Percentiles rank a stretch among this genome's conserved stretches.
phyloP scores from a whole-genome alignment of 2,329 filamentous ascomycete species.

The Trichophyton mentagrophytes region DNA sequence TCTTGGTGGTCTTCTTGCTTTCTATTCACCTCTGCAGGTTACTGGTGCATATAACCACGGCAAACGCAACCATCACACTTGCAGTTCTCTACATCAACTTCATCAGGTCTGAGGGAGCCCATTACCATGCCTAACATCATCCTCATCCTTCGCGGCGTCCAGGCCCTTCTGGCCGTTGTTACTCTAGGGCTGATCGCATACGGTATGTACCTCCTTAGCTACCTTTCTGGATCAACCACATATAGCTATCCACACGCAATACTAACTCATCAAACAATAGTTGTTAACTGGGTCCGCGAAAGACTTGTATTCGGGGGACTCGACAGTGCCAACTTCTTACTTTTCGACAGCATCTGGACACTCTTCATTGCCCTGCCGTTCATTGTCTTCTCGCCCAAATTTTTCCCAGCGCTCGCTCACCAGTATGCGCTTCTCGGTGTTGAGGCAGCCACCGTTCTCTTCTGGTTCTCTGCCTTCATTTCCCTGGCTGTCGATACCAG shows the following conservation, averaged over 20 bases:
- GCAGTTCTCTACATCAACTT: neutral
- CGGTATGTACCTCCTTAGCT: conserved; percentile 36
- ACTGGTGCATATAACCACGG: neutral
- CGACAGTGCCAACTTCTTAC: conserved; percentile 56
- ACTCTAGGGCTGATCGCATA: conserved; percentile 65
- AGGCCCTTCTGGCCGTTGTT: conserved; percentile 57
- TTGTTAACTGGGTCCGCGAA: conserved; percentile 39
- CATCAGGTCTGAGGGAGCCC: neutral
- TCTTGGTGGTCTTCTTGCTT: neutral
- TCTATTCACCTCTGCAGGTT: neutral
- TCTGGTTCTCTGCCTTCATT: conserved; percentile 82
- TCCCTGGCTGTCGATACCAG: conserved; percentile 57
- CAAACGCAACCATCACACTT: neutral
- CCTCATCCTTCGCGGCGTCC: conserved; percentile 45
- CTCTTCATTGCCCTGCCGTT: conserved; percentile 55
- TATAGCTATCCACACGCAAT: neutral
- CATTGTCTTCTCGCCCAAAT: conserved; percentile 54
- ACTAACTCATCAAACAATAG: conserved; percentile 27
- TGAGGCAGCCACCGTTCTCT: conserved; percentile 63
- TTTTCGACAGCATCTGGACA: conserved; percentile 70
- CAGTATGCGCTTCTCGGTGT: conserved; percentile 52
- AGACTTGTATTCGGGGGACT: conserved; percentile 36
- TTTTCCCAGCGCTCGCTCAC: conserved; percentile 49
- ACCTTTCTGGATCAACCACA: neutral
- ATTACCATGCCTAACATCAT: conserved; percentile 5